phyloP scores from a whole-genome alignment of 805 yeast genomes.

The Dipodascopsis uninucleata region DNA sequence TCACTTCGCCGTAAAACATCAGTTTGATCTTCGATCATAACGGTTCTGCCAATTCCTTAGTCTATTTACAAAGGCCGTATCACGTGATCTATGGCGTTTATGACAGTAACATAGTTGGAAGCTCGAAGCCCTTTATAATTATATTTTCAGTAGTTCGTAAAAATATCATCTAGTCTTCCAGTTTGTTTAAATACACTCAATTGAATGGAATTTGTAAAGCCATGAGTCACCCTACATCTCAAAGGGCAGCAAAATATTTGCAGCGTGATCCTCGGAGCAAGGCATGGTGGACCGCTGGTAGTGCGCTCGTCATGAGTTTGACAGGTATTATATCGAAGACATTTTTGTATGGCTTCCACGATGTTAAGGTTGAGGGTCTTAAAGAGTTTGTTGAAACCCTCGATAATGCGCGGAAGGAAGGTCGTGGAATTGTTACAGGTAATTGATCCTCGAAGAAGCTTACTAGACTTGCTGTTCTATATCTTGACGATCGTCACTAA shows the following conservation, averaged over 20 bases:
- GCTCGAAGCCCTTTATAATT: too few species aligned
- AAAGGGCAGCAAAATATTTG: constrained; percentile 50
- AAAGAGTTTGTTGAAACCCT: constrained; percentile 64
- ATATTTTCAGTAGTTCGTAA: too few species aligned
- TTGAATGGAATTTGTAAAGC: too few species aligned
- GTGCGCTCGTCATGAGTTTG: constrained; percentile 63
- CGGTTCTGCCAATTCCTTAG: too few species aligned
- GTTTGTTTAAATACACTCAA: too few species aligned
- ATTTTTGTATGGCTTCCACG: constrained; percentile 57
- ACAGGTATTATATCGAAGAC: constrained; percentile 64
- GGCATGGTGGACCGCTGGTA: constrained; percentile 60
- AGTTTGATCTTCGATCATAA: background rate
- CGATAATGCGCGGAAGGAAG: constrained; percentile 58
- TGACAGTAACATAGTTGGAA: too few species aligned
- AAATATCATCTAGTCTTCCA: too few species aligned
- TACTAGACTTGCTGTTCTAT: constrained; percentile 38
- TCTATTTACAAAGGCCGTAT: too few species aligned
- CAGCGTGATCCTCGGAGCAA: constrained; percentile 57
- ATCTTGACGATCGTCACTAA: background rate
- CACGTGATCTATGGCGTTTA: too few species aligned
- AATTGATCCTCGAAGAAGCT: constrained; percentile 76
- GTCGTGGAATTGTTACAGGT: constrained; percentile 68
- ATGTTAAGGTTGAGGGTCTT: constrained; percentile 57
- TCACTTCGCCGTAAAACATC: background rate
- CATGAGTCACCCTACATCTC: too few species aligned